Percentiles rank a stretch among this genome's conserved stretches.
Conservation (phyloP, 2,329 filamentous ascomycete genomes). For the Didymosphaeria variabile region DNA sequence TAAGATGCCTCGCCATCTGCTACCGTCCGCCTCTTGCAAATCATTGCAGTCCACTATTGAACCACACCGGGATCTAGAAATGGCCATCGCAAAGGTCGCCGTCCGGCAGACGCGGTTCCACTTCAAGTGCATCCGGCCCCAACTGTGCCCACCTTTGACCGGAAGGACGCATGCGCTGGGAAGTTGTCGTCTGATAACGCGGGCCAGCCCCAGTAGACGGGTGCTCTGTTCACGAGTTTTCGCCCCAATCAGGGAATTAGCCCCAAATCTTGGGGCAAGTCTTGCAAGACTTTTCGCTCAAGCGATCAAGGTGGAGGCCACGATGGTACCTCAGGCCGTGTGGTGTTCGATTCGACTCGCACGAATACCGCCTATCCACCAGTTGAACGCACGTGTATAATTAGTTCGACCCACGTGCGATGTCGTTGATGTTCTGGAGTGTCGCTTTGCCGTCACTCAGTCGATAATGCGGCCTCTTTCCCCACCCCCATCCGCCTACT, state of each 20-base stretch:
- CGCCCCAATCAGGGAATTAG: conserved; percentile 10
- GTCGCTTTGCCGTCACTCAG: neutral
- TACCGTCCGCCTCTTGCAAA: conserved; percentile 2
- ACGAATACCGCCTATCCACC: neutral
- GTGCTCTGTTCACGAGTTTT: neutral
- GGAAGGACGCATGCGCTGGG: conserved; percentile 2
- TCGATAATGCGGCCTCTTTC: conserved; percentile 5
- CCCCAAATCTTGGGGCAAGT: neutral
- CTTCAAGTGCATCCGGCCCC: conserved; percentile 10
- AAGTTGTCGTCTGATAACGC: conserved; percentile 1
- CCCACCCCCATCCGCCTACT: conserved; percentile 6
- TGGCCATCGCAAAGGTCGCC: neutral
- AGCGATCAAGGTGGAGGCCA: conserved; percentile 2
- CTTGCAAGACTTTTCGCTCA: neutral
- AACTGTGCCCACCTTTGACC: neutral
- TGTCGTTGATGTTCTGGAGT: neutral
- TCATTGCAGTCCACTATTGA: neutral
- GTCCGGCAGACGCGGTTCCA: conserved; percentile 8
- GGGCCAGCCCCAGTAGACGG: neutral
- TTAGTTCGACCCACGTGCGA: neutral
- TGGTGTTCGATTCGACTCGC: neutral
- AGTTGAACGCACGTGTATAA: neutral
- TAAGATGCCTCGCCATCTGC: neutral
- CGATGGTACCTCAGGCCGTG: conserved; percentile 10
- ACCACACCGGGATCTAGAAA: neutral